Base-by-base conservation (phyloP, 371 early-diverging fungal species). In the Phascolomyces articulosus region DNA sequence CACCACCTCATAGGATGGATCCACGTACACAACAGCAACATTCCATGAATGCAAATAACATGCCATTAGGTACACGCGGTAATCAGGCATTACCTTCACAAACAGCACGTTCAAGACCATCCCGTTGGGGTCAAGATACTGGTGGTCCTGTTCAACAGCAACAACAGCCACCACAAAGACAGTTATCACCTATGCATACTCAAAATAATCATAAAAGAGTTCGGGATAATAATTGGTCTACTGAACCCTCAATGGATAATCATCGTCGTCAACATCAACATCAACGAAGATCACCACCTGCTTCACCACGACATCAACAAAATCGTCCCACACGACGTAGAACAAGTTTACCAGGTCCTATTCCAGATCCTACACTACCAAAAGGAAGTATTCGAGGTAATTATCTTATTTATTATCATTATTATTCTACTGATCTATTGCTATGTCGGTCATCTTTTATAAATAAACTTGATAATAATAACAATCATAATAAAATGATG, bases 361-460 rank as follows among this genome's bases (percentile, higher is more conserved):
- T 66, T 16, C 48, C 21, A 58, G 82, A 82, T 49, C 67, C 71
- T 0, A 44, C 69, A 23, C 55, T 82, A 28, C 76, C 79, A 23
- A 62, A 70, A 31, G 77, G 77, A 0, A 64, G 65, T 28, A 82
- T 82, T 62, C 65, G 70, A 79, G 79, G 82, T 82, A 75, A 58
- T 38, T 27, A 47, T 7, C 40, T 9, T 40, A 47, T 0, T 1
- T n/a, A 13, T 1, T 20, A 20, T 20, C 16, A 13, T 20, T n/a
- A 13, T 6, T 47, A 47, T 47, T 47, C 40, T 16, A 49, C 24
- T 23, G 15, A 41, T 53, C 10, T 55, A 23, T 21, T 26, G 1
- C n/a, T n/a, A n/a, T n/a, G n/a, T n/a, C n/a, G n/a, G n/a, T n/a
- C n/a, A n/a, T n/a, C n/a, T n/a, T n/a, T n/a, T n/a, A n/a, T n/a